phyloP scores from a whole-genome alignment of 768 basidiomycete species.

The Punctularia strigosozonata region DNA sequence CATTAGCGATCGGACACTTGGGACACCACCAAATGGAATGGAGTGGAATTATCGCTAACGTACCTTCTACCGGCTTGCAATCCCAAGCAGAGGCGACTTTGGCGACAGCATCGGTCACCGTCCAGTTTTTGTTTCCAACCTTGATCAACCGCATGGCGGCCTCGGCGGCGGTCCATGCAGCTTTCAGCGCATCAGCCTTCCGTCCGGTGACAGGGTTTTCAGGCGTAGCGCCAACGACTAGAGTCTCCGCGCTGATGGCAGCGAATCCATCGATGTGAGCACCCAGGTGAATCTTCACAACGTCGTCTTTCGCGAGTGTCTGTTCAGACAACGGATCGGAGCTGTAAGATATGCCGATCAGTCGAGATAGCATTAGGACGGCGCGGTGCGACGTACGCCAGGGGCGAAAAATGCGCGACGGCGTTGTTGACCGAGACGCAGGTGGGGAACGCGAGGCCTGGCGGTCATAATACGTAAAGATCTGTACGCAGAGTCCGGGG shows the following conservation, averaged over 20 bases:
- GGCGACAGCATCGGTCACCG: slow-evolving; percentile 76
- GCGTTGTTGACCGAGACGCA: slow-evolving; percentile 89
- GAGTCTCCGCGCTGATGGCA: slow-evolving; percentile 84
- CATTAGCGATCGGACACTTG: neutral
- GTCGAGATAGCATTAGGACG: neutral
- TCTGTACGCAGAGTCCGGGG: slow-evolving; percentile 3
- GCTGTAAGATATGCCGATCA: slow-evolving; percentile 21
- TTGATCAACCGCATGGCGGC: slow-evolving; percentile 85
- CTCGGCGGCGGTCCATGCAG: slow-evolving; percentile 90
- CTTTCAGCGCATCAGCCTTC: slow-evolving; percentile 85
- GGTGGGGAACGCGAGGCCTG: slow-evolving; percentile 92
- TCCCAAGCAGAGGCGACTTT: slow-evolving; percentile 62
- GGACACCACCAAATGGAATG: neutral
- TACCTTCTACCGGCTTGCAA: slow-evolving; percentile 93
- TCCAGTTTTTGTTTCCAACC: slow-evolving; percentile 92
- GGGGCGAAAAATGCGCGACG: slow-evolving; percentile 94
- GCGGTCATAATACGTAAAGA: neutral
- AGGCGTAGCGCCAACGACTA: slow-evolving; percentile 73
- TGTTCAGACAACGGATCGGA: slow-evolving; percentile 65
- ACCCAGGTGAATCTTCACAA: slow-evolving; percentile 93
- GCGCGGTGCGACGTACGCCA: slow-evolving; percentile 72
- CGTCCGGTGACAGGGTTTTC: slow-evolving; percentile 71
- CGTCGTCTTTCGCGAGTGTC: slow-evolving; percentile 70
- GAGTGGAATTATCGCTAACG: slow-evolving; percentile 12
- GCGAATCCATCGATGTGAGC: slow-evolving; percentile 98